A percentile compares a stretch with the other conserved stretches of the same genome.
Conservation (phyloP, 2,329 filamentous ascomycete genomes). For the Fonsecaea nubica region DNA sequence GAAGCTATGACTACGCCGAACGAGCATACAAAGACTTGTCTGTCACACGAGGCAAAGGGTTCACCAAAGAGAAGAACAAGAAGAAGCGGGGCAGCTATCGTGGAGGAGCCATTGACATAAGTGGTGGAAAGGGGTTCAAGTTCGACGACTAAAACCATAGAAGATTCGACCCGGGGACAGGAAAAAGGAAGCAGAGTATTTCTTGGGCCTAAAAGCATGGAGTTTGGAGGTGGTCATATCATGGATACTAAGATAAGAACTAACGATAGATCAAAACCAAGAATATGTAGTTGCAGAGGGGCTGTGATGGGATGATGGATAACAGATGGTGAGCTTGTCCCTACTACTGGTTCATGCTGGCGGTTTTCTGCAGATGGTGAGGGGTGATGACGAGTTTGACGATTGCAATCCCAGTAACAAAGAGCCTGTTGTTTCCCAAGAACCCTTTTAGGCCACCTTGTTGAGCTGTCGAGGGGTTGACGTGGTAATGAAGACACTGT, state of each 20-base stretch:
- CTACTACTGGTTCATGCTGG: neutral
- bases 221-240: constrained; percentile 1
- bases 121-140: constrained; percentile 83
- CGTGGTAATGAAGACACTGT: neutral
- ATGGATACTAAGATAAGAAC: neutral
- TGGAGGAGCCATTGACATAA: constrained; percentile 84
- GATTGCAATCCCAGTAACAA: too few relatives aligned
- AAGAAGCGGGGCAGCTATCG: constrained; percentile 91
- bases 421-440: too few relatives aligned
- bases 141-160: constrained; percentile 75
- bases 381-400: too few relatives aligned
- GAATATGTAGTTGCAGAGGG: neutral
- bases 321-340: neutral
- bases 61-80: constrained; percentile 99
- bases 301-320: neutral
- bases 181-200: too few relatives aligned
- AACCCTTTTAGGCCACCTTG: too few relatives aligned
- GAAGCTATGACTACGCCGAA: constrained; percentile 85
- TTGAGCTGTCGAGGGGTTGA: neutral
- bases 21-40: constrained; percentile 86
- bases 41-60: constrained; percentile 91
- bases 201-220: constrained; percentile 44
- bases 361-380: neutral
- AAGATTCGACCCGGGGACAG: neutral
- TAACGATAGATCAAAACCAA: constrained; percentile 1